Evolutionary conservation across 208 protist genomes (phyloP).

Genomic region (Leptomonas seymouri): DNA sequence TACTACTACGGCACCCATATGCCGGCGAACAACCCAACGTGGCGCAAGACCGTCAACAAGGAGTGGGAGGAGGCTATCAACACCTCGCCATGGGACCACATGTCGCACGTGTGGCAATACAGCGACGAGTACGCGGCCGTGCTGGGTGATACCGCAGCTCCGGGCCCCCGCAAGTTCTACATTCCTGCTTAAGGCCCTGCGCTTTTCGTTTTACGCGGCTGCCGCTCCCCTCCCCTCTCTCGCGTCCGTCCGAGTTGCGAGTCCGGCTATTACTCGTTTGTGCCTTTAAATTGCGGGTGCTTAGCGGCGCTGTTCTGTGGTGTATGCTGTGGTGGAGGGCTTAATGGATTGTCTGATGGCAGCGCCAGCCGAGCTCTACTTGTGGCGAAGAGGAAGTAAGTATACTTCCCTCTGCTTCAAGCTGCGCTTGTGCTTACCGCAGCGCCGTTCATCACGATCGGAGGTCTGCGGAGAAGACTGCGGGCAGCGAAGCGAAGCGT

Average conservation of each 20-base stretch:
- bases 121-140: constrained; percentile 76
- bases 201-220: background rate
- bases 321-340: no score
- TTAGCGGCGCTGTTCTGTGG: no score
- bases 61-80: constrained; percentile 93
- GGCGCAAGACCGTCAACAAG: constrained; percentile 90
- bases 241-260: background rate
- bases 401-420: background rate
- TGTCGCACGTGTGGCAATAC: constrained; percentile 92
- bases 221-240: background rate
- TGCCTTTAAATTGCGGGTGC: no score
- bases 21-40: constrained; percentile 88
- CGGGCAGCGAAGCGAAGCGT: no score
- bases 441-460: no score
- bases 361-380: background rate
- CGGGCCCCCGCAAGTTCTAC: constrained; percentile 75
- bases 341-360: background rate
- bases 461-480: no score
- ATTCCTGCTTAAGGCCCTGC: constrained; percentile 59
- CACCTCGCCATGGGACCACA: constrained; percentile 91
- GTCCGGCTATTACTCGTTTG: background rate
- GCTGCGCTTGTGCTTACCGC: no score
- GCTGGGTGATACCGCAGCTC: constrained; percentile 60
- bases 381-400: background rate
- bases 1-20: constrained; percentile 82